A percentile compares a stretch with the other conserved stretches of the same genome.
Evolutionary conservation across 495 filamentous ascomycete species (phyloP).

Genomic region (Penicillium diatomitis): DNA sequence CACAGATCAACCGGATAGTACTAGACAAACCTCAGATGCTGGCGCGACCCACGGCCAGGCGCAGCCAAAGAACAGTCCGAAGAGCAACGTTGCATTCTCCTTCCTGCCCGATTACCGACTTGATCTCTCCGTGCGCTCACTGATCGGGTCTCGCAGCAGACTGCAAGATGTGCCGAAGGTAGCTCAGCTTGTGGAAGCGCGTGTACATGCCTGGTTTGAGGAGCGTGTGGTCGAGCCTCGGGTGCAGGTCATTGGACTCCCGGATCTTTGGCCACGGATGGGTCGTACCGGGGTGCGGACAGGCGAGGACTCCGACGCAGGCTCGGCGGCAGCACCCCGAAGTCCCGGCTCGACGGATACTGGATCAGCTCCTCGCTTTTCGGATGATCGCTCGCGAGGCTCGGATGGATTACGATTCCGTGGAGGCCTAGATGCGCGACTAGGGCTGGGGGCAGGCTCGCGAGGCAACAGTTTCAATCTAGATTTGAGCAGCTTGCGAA

Average conservation of each 20-base stretch:
- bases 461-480: conserved; percentile 32
- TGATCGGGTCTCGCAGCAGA: conserved; percentile 82
- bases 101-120: conserved; percentile 94
- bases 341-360: conserved; percentile 25
- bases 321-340: conserved; percentile 29
- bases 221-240: conserved; percentile 91
- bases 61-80: conserved; percentile 33
- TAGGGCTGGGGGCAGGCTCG: conserved; percentile 27
- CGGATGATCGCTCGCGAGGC: conserved; percentile 15
- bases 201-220: conserved; percentile 94
- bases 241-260: conserved; percentile 90
- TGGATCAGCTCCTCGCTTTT: conserved; percentile 14
- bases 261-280: conserved; percentile 88
- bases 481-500: conserved; percentile 27
- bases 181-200: conserved; percentile 83
- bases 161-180: conserved; percentile 97
- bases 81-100: conserved; percentile 84
- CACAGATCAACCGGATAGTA: background rate
- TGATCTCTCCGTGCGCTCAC: conserved; percentile 80
- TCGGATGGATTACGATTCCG: conserved; percentile 31
- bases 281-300: conserved; percentile 37
- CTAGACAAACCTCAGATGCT: conserved; percentile 10
- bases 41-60: conserved; percentile 6
- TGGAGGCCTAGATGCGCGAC: conserved; percentile 19
- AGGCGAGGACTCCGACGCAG: conserved; percentile 36